Evolutionary conservation across 2,329 filamentous ascomycete genomes (phyloP).

Genomic region (Stachybotrys elegans): DNA sequence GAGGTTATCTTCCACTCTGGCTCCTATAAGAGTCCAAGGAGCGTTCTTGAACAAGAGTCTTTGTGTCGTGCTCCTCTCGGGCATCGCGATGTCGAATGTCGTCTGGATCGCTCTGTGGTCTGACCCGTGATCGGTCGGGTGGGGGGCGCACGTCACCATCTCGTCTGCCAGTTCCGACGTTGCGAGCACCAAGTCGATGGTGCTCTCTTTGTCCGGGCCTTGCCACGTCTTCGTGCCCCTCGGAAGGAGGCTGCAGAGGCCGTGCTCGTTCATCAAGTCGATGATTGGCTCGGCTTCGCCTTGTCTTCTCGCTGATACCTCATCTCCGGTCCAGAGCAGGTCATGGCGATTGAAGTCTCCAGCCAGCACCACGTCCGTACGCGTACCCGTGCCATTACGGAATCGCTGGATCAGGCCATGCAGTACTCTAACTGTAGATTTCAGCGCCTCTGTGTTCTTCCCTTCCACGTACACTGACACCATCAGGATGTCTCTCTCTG

Average conservation of each 20-base stretch:
- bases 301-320: not conserved
- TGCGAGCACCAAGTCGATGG: slow-evolving; percentile 17
- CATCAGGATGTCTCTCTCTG: slow-evolving; percentile 1
- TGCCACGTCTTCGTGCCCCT: slow-evolving; percentile 27
- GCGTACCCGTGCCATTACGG: not conserved
- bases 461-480: slow-evolving; percentile 2
- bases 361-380: not conserved
- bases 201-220: slow-evolving; percentile 12
- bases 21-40: slow-evolving; percentile 1
- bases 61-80: not conserved
- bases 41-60: slow-evolving; percentile 1
- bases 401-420: not conserved
- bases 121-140: slow-evolving; percentile 1
- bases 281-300: slow-evolving; percentile 2
- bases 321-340: slow-evolving; percentile 1
- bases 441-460: slow-evolving; percentile 1
- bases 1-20: not conserved
- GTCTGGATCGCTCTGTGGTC: slow-evolving; percentile 1
- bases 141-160: not conserved
- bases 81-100: not conserved
- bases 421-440: not conserved
- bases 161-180: slow-evolving; percentile 4
- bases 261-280: not conserved
- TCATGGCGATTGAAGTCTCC: not conserved
- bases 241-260: slow-evolving; percentile 25